A percentile compares a stretch with the other conserved stretches of the same genome.
Conservation (phyloP, 495 filamentous ascomycete species). For the Pyrenula aspistea region DNA sequence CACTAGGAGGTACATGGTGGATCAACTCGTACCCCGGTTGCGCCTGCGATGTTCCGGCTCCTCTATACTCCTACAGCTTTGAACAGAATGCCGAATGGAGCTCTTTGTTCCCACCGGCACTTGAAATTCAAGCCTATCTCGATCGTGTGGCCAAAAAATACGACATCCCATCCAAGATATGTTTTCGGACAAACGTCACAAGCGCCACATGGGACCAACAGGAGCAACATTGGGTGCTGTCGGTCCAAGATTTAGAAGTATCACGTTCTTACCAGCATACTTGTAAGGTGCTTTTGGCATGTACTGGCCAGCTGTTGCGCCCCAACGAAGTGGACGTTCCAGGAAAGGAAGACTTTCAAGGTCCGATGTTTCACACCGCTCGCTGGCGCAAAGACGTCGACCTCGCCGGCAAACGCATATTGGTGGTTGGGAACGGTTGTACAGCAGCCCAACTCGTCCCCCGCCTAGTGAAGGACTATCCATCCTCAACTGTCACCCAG, state of each 20-base stretch:
- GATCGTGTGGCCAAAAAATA: too few relatives aligned
- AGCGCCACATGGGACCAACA: too few relatives aligned
- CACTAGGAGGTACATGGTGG: too few relatives aligned
- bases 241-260: slow-evolving; percentile 9
- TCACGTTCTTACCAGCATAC: slow-evolving; percentile 21
- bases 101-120: too few relatives aligned
- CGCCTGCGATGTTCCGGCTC: too few relatives aligned
- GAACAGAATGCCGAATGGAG: too few relatives aligned
- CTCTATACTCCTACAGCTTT: too few relatives aligned
- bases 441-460: slow-evolving; percentile 34
- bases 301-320: slow-evolving; percentile 29
- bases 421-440: slow-evolving; percentile 41
- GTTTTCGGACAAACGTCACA: too few relatives aligned
- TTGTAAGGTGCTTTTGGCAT: slow-evolving; percentile 35
- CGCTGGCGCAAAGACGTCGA: slow-evolving; percentile 44
- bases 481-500: slow-evolving; percentile 14
- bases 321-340: slow-evolving; percentile 37
- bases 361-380: slow-evolving; percentile 44
- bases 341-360: slow-evolving; percentile 32
- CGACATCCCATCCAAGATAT: too few relatives aligned
- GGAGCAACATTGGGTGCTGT: slow-evolving; percentile 12
- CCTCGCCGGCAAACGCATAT: slow-evolving; percentile 42
- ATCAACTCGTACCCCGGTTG: too few relatives aligned
- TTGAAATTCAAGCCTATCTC: too few relatives aligned
- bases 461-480: slow-evolving; percentile 15